A percentile compares a stretch with the other conserved stretches of the same genome.
Conservation (phyloP, 2,329 filamentous ascomycete species). For the Nannizzia gypsea region DNA sequence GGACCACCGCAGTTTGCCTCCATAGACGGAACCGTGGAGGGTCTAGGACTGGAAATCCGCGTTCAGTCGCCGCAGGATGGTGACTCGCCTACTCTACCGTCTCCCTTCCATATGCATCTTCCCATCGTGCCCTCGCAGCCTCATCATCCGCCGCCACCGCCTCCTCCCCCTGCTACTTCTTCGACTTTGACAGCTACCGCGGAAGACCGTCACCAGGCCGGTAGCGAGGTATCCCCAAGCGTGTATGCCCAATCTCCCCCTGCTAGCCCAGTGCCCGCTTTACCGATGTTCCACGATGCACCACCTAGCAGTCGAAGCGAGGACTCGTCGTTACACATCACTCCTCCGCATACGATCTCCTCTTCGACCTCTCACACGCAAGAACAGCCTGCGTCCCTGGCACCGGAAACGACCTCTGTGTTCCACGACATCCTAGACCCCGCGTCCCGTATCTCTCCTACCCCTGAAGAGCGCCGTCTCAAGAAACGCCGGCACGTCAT, state of each 20-base stretch:
- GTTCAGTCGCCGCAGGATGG: conserved; percentile 23
- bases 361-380: conserved; percentile 21
- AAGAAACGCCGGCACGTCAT: conserved; percentile 72
- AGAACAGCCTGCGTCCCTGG: neutral
- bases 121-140: conserved; percentile 34
- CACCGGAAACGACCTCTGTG: neutral
- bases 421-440: conserved; percentile 15
- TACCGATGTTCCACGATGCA: conserved; percentile 15
- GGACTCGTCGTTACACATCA: conserved; percentile 26
- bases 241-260: conserved; percentile 16
- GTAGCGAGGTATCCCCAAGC: conserved; percentile 17
- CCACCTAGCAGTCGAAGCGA: conserved; percentile 25
- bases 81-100: conserved; percentile 21
- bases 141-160: conserved; percentile 37
- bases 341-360: conserved; percentile 23
- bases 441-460: conserved; percentile 20
- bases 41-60: conserved; percentile 37
- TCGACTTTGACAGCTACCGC: conserved; percentile 12
- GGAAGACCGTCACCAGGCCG: neutral
- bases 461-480: conserved; percentile 44
- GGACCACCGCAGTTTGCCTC: conserved; percentile 10
- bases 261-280: conserved; percentile 10
- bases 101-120: conserved; percentile 15
- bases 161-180: conserved; percentile 20
- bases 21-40: conserved; percentile 22